These are phyloP conservation scores for Porcisia hertigi DNA, from an alignment of 208 protist species.

Conservation along the genomic window DNA sequence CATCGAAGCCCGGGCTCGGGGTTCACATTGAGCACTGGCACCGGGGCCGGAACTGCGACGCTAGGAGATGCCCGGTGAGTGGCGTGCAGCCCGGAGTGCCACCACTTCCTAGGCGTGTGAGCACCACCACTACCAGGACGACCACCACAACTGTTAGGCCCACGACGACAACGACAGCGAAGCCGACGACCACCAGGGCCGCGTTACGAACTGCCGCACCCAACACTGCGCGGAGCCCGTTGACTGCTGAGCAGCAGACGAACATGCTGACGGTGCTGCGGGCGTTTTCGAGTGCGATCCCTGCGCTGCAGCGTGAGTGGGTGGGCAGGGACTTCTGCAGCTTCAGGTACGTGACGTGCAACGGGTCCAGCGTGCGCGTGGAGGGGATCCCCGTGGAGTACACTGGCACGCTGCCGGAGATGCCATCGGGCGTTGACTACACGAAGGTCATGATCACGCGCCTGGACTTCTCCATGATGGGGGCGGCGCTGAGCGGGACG, in stretches of 20 bases:
- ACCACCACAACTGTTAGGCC: too few species aligned
- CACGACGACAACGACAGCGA: not conserved
- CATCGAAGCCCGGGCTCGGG: not conserved
- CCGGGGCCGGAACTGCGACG: not conserved
- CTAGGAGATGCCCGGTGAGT: not conserved
- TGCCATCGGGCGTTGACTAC: slow-evolving; percentile 10
- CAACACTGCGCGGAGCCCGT: not conserved
- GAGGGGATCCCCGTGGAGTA: too few species aligned
- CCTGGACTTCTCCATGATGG: slow-evolving; percentile 2
- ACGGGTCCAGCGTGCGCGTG: too few species aligned
- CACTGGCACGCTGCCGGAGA: slow-evolving; percentile 11
- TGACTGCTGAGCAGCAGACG: slow-evolving; percentile 3
- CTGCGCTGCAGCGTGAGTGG: not conserved
- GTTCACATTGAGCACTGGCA: not conserved
- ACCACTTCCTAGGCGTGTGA: too few species aligned
- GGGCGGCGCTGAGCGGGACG: not conserved
- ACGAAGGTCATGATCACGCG: not conserved
- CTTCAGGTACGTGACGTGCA: slow-evolving; percentile 1
- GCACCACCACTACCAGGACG: too few species aligned
- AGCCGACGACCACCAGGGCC: not conserved
- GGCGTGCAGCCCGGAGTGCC: too few species aligned
- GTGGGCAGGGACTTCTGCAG: slow-evolving; percentile 11
- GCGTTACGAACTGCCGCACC: not conserved
- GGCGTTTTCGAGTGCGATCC: slow-evolving; percentile 8
- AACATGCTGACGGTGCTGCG: slow-evolving; percentile 5